These are phyloP conservation scores for Neoascochyta sp. DNA, from an alignment of 2,329 filamentous ascomycete genomes.

Conservation along the genomic window DNA sequence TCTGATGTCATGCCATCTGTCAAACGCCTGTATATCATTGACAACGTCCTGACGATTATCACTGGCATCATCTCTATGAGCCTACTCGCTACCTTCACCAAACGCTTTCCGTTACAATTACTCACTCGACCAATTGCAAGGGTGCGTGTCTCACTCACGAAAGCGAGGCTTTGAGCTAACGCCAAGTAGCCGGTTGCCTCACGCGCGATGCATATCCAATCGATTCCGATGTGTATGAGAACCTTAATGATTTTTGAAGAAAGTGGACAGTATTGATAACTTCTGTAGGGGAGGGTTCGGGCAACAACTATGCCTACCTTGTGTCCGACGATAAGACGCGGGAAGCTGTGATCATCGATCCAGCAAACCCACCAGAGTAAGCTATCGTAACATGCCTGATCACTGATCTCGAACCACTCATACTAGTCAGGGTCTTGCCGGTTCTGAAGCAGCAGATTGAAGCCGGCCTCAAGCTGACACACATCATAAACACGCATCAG, in stretches of 20 bases:
- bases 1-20: constrained; percentile 26
- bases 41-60: constrained; percentile 36
- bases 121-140: constrained; percentile 16
- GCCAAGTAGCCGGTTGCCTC: constrained; percentile 22
- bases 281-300: constrained; percentile 65
- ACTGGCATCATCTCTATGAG: constrained; percentile 34
- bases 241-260: constrained; percentile 11
- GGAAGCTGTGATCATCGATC: constrained; percentile 66
- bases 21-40: constrained; percentile 47
- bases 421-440: constrained; percentile 60
- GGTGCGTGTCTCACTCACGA: constrained; percentile 8
- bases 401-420: too few species aligned
- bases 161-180: constrained; percentile 13
- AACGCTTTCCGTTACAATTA: constrained; percentile 20
- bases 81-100: constrained; percentile 26
- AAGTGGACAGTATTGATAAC: constrained; percentile 5
- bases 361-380: constrained; percentile 73
- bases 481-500: constrained; percentile 97
- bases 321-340: constrained; percentile 50
- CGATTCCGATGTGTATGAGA: constrained; percentile 78
- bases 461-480: constrained; percentile 75
- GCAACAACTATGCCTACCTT: constrained; percentile 79
- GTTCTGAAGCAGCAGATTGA: constrained; percentile 69
- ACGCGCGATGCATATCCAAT: constrained; percentile 76
- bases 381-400: constrained; percentile 2